These are phyloP conservation scores for Haplosporangium sp. DNA, from an alignment of 371 early-diverging fungal genomes.

Conservation along the genomic window DNA sequence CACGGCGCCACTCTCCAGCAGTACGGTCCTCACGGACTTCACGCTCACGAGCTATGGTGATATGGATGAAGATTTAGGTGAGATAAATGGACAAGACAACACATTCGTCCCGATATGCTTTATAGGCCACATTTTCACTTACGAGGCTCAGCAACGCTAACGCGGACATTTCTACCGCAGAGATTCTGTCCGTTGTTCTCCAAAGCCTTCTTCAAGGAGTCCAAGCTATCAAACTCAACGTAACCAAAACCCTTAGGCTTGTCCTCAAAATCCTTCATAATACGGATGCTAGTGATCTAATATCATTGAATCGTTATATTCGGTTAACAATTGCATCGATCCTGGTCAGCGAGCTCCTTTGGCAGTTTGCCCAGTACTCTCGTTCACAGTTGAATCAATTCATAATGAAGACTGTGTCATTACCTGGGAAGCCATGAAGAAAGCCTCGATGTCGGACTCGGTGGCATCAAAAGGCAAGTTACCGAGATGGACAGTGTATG, in stretches of 20 bases:
- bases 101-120: too few species aligned
- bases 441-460: slow-evolving; percentile 77
- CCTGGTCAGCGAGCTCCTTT: too few species aligned
- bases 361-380: too few species aligned
- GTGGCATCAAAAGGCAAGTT: slow-evolving; percentile 87
- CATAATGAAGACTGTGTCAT: neutral
- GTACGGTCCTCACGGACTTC: slow-evolving; percentile 57
- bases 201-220: slow-evolving; percentile 84
- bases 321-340: too few species aligned
- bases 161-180: slow-evolving; percentile 78
- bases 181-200: slow-evolving; percentile 64
- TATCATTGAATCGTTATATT: too few species aligned
- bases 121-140: slow-evolving; percentile 48
- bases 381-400: too few species aligned
- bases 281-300: slow-evolving; percentile 71
- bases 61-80: neutral
- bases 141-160: slow-evolving; percentile 91
- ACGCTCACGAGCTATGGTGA: slow-evolving; percentile 50
- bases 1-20: slow-evolving; percentile 62
- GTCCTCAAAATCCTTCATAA: slow-evolving; percentile 80
- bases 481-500: slow-evolving; percentile 90
- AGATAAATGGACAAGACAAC: too few species aligned
- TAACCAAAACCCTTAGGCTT: slow-evolving; percentile 94
- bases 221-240: slow-evolving; percentile 89
- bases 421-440: slow-evolving; percentile 79